phyloP scores from a whole-genome alignment of 768 basidiomycete genomes.

The Flagelloscypha sp. region DNA sequence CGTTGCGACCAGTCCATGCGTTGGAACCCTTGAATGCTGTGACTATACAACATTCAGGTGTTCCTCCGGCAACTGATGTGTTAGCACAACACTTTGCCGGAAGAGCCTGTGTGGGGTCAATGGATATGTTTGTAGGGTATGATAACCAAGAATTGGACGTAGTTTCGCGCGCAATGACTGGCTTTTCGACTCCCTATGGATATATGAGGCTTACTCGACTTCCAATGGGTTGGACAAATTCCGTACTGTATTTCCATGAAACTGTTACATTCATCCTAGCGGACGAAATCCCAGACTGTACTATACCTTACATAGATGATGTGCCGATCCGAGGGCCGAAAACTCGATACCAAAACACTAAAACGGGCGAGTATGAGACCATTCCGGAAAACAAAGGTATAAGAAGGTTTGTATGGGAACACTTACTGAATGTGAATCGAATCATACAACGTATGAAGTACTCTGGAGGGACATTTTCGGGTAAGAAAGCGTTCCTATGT shows the following conservation, averaged over 20 bases:
- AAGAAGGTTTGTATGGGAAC: slow-evolving; percentile 12
- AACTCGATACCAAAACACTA: slow-evolving; percentile 11
- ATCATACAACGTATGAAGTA: slow-evolving; percentile 26
- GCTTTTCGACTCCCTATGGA: slow-evolving; percentile 19
- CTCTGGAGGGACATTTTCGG: slow-evolving; percentile 20
- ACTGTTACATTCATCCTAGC: slow-evolving; percentile 19
- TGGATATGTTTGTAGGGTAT: slow-evolving; percentile 17
- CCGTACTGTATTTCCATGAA: slow-evolving; percentile 21
- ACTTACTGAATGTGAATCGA: slow-evolving; percentile 6
- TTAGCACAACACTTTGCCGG: slow-evolving; percentile 10
- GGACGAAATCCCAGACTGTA: slow-evolving; percentile 18
- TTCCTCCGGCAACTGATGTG: slow-evolving; percentile 13
- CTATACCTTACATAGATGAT: slow-evolving; percentile 21
- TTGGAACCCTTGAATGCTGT: slow-evolving; percentile 20
- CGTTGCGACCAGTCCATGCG: slow-evolving; percentile 16
- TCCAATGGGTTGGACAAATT: slow-evolving; percentile 25
- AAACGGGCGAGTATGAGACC: slow-evolving; percentile 12
- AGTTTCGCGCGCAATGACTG: slow-evolving; percentile 19
- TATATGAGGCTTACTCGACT: slow-evolving; percentile 13
- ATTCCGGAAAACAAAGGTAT: slow-evolving; percentile 11
- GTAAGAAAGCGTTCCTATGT: slow-evolving; percentile 19
- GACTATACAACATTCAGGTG: slow-evolving; percentile 14
- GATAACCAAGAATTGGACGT: slow-evolving; percentile 17
- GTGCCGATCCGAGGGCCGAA: slow-evolving; percentile 16
- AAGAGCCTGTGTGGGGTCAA: slow-evolving; percentile 10